Conservation (phyloP, 1,139 yeast genomes). For the Zygoascus meyerae region DNA sequence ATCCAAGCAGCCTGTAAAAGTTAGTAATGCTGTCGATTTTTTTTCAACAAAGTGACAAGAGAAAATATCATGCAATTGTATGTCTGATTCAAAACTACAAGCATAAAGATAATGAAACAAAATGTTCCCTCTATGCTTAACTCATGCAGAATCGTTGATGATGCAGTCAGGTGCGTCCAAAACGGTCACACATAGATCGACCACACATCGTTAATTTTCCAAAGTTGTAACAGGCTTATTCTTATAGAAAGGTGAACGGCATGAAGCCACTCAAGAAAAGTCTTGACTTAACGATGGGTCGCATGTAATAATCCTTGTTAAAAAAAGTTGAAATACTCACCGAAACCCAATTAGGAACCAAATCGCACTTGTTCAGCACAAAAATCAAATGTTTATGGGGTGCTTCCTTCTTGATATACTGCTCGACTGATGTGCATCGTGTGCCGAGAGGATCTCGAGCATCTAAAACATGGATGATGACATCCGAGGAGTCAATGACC, state of each 20-base stretch:
- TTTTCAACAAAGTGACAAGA: slow-evolving; percentile 17
- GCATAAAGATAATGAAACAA: slow-evolving; percentile 14
- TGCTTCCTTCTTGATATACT: slow-evolving; percentile 86
- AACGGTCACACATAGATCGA: slow-evolving; percentile 51
- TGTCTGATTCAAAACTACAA: slow-evolving; percentile 41
- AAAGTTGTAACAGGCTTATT: slow-evolving; percentile 87
- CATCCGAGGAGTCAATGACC: slow-evolving; percentile 96
- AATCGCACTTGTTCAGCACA: slow-evolving; percentile 94
- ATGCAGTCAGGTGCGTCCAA: slow-evolving; percentile 43
- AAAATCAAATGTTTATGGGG: slow-evolving; percentile 94
- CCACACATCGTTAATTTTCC: slow-evolving; percentile 64
- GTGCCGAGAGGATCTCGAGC: slow-evolving; percentile 98
- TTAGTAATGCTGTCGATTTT: slow-evolving; percentile 14
- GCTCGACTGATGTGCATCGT: slow-evolving; percentile 88
- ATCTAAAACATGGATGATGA: slow-evolving; percentile 90
- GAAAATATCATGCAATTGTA: slow-evolving; percentile 1
- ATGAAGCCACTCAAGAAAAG: slow-evolving; percentile 22
- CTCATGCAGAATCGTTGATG: slow-evolving; percentile 30
- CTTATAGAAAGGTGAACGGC: slow-evolving; percentile 29
- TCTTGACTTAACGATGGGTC: slow-evolving; percentile 42
- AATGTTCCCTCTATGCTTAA: slow-evolving; percentile 29
- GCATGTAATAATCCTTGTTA: slow-evolving; percentile 25
- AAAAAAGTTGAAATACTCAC: slow-evolving; percentile 52
- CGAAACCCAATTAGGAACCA: slow-evolving; percentile 99
- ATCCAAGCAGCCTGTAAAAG: slow-evolving; percentile 92